Evolutionary conservation across 345 rosid genomes (phyloP), one percentile per base, ranked within the genome.

Genomic region (Euphorbia tirucalli): DNA sequence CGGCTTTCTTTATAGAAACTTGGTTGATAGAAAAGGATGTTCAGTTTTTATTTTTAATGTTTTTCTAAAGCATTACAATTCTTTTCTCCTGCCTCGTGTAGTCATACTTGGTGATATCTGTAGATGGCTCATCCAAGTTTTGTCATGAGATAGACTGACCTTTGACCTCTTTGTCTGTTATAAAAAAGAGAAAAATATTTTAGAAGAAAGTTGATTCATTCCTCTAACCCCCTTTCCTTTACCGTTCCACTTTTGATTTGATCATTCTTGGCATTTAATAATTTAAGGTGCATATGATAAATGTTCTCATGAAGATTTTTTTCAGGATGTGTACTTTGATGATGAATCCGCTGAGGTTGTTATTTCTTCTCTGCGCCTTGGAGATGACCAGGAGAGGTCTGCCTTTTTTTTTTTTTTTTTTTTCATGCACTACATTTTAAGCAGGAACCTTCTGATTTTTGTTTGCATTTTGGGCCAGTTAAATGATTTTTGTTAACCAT

Each of bases 341-440:
- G 98, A 93, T 79, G 96, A 91, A 84, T 93, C 97, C 81, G 97
- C 97, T 54, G 98, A 93, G 81, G 96, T 93, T 16, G 93, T 93
- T 61, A 91, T 93, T 81, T 93, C 98, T 77, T 91, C 98, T 73
- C 81, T 93, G 77, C 97, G 94, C 68, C 84, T 93, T 52, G 98
- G 96, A 75, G 96, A 89, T 75, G 93, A 89, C 71, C 87, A 89
- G 75, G 98, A 91, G 80, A 88, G 98, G 98, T 91, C 71, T 50
- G 80, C n/a, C 27, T 28, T 66, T 59, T 31, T 50, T 62, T 25
- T 28, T 66, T 59, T 31, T 50, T 62, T 25, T 70, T 74, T 39
- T 35, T 32, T 49, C 68, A 11, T 43, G 8, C 39, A 15, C 65
- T 32, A 11, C 46, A 24, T 13, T 67, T 3, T 64, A 4, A 14